Percentiles rank a stretch among this genome's conserved stretches.
Conservation (phyloP, 768 basidiomycete species). For the Leccinum uliginosum region DNA sequence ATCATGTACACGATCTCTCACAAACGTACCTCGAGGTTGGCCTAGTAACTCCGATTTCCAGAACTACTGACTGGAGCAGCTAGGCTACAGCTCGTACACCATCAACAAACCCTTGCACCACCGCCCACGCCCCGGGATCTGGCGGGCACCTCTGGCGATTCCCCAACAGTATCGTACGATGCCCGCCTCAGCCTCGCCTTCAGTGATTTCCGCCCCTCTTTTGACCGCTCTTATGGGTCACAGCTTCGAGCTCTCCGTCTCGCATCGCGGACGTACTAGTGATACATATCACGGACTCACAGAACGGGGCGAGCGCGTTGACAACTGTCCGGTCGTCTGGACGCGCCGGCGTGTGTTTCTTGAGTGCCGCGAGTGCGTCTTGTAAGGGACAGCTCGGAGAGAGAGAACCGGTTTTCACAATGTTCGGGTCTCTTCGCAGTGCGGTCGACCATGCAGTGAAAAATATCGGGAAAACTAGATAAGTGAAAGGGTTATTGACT, state of each 20-base stretch:
- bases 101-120: constrained; percentile 37
- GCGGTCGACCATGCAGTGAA: constrained; percentile 35
- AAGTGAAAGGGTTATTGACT: background rate
- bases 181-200: constrained; percentile 46
- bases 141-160: constrained; percentile 32
- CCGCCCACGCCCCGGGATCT: constrained; percentile 53
- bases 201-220: constrained; percentile 47
- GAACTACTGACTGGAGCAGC: too few species aligned
- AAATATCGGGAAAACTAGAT: constrained; percentile 42
- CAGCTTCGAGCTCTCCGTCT: background rate
- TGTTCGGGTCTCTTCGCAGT: background rate
- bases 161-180: constrained; percentile 38
- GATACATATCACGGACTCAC: constrained; percentile 16
- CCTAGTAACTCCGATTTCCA: too few species aligned
- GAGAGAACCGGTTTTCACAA: background rate
- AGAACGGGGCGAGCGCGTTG: constrained; percentile 50
- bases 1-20: too few species aligned
- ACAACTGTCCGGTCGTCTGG: constrained; percentile 55
- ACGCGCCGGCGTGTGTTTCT: constrained; percentile 46
- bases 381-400: constrained; percentile 14
- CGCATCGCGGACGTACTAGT: background rate
- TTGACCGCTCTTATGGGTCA: constrained; percentile 34
- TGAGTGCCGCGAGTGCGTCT: constrained; percentile 29
- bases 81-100: too few species aligned
- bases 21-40: too few species aligned